phyloP scores from a whole-genome alignment of 495 filamentous ascomycete genomes.

The Penicillium flavigenum region DNA sequence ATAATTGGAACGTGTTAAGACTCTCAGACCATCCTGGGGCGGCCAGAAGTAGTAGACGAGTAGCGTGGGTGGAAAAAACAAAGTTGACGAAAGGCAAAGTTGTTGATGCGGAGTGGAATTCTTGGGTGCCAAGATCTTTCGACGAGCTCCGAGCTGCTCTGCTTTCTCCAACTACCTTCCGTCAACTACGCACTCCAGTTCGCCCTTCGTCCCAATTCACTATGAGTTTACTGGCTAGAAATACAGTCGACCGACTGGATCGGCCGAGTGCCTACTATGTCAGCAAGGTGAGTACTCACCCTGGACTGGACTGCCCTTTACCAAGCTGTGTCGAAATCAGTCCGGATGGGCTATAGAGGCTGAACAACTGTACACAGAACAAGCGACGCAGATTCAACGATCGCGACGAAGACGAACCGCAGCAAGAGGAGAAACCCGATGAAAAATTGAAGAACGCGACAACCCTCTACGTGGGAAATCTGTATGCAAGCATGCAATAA shows the following conservation, averaged over 20 bases:
- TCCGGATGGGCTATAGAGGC: slow-evolving; percentile 10
- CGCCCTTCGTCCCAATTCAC: slow-evolving; percentile 7
- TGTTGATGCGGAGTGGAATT: slow-evolving; percentile 30
- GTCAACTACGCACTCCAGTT: slow-evolving; percentile 8
- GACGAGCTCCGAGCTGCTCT: slow-evolving; percentile 31
- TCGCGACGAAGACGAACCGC: slow-evolving; percentile 53
- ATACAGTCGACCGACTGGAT: slow-evolving; percentile 84
- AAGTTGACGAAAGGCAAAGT: slow-evolving; percentile 12
- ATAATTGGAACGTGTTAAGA: not conserved
- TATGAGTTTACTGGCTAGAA: slow-evolving; percentile 30
- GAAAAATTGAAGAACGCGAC: slow-evolving; percentile 83
- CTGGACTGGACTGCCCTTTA: not conserved
- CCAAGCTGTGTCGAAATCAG: slow-evolving; percentile 2
- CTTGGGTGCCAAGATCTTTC: slow-evolving; percentile 28
- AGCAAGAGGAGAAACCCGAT: slow-evolving; percentile 52
- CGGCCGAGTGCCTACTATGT: slow-evolving; percentile 85
- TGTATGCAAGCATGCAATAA: slow-evolving; percentile 56
- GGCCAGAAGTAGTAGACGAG: slow-evolving; percentile 1
- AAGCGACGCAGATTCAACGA: slow-evolving; percentile 62
- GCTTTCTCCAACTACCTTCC: slow-evolving; percentile 15
- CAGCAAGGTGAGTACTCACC: slow-evolving; percentile 58
- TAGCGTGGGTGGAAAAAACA: not conserved
- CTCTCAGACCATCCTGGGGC: slow-evolving; percentile 10
- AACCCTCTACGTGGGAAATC: slow-evolving; percentile 95
- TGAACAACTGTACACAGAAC: slow-evolving; percentile 49